These are phyloP conservation scores for Cyclocybe cylindracea DNA, from an alignment of 768 basidiomycete genomes.

Conservation along the genomic window DNA sequence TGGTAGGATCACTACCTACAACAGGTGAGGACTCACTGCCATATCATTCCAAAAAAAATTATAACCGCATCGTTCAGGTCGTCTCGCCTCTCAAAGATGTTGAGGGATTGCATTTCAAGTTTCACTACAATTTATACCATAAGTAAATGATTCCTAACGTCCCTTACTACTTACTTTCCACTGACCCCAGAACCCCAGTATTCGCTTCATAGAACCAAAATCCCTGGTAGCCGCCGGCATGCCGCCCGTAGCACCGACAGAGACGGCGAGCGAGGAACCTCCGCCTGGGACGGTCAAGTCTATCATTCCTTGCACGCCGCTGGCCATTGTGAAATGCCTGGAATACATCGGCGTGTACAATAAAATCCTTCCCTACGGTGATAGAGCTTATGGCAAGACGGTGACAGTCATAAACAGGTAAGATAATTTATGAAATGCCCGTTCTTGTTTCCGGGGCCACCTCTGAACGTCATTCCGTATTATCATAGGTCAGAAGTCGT, in stretches of 20 bases:
- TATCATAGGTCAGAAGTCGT: slow-evolving; percentile 89
- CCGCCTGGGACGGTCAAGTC: slow-evolving; percentile 92
- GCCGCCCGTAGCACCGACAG: slow-evolving; percentile 34
- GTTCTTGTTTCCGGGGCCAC: not conserved
- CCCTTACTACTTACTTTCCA: not conserved
- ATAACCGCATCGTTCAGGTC: slow-evolving; percentile 46
- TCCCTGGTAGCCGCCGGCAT: slow-evolving; percentile 57
- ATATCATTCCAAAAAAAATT: not conserved
- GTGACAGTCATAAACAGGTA: slow-evolving; percentile 94
- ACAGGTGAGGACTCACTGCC: slow-evolving; percentile 53
- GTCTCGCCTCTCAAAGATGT: slow-evolving; percentile 98
- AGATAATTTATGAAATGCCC: slow-evolving; percentile 1
- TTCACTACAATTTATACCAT: slow-evolving; percentile 93
- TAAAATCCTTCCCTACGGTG: slow-evolving; percentile 87
- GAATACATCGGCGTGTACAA: slow-evolving; percentile 95
- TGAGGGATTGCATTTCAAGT: slow-evolving; percentile 95
- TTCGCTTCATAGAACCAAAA: slow-evolving; percentile 86
- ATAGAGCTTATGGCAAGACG: slow-evolving; percentile 91
- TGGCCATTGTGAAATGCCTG: slow-evolving; percentile 94
- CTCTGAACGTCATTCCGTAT: not conserved
- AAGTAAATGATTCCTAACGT: slow-evolving; percentile 55
- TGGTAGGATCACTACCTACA: slow-evolving; percentile 93
- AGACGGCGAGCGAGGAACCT: slow-evolving; percentile 56
- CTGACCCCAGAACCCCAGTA: slow-evolving; percentile 45
- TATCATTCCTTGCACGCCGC: slow-evolving; percentile 94